Conservation (phyloP, 495 filamentous ascomycete species). For the Physcia stellaris region DNA sequence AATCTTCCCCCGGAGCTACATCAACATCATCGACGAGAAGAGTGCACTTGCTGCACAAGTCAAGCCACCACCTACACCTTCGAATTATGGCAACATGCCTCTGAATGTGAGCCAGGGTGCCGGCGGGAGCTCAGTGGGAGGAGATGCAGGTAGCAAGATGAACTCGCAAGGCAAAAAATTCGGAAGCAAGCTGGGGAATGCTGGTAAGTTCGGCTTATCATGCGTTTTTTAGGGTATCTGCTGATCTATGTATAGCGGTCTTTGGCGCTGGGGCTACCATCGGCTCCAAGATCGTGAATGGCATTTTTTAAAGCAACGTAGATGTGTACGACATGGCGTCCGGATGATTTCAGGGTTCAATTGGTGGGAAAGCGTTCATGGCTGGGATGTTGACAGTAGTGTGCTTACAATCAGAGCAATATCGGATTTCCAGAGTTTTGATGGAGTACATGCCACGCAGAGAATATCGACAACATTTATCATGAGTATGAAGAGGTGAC, state of each 20-base stretch:
- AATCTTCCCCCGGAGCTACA: slow-evolving; percentile 83
- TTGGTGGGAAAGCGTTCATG: too few species aligned
- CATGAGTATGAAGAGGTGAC: too few species aligned
- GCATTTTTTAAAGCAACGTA: slow-evolving; percentile 66
- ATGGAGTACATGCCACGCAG: too few species aligned
- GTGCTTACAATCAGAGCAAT: too few species aligned
- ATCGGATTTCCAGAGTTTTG: too few species aligned
- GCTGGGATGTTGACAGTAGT: too few species aligned
- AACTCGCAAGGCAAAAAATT: slow-evolving; percentile 43
- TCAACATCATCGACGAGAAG: slow-evolving; percentile 45
- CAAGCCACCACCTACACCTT: slow-evolving; percentile 16
- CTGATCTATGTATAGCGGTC: slow-evolving; percentile 31
- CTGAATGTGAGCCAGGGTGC: slow-evolving; percentile 36
- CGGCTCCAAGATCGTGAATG: slow-evolving; percentile 82
- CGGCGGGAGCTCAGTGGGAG: slow-evolving; percentile 16
- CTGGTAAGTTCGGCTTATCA: slow-evolving; percentile 27
- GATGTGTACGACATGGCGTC: too few species aligned
- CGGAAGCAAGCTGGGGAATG: slow-evolving; percentile 43
- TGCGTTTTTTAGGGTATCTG: slow-evolving; percentile 6
- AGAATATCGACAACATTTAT: too few species aligned
- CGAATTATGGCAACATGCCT: slow-evolving; percentile 39
- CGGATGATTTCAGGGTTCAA: too few species aligned
- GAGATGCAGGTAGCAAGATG: slow-evolving; percentile 29
- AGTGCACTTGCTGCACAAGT: slow-evolving; percentile 2
- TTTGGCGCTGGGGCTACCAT: slow-evolving; percentile 83